Conservation (phyloP, 2,329 filamentous ascomycete genomes). For the Ambrosiella xylebori region DNA sequence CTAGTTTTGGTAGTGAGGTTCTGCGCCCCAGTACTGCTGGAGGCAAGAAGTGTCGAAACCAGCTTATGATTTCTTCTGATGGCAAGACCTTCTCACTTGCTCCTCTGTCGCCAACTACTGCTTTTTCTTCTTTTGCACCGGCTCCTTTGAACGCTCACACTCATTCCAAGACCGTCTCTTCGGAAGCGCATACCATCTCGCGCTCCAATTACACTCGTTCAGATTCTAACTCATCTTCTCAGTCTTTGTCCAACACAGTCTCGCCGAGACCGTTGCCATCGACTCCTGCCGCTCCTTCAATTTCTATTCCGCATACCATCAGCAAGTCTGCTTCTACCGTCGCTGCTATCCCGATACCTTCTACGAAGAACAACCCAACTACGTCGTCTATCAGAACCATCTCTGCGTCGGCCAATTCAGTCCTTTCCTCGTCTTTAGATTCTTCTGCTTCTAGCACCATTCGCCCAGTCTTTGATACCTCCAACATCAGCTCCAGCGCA, state of each 20-base stretch:
- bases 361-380: neutral
- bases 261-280: conserved; percentile 9
- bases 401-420: conserved; percentile 10
- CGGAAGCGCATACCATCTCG: neutral
- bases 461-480: conserved; percentile 11
- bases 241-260: conserved; percentile 3
- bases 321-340: conserved; percentile 6
- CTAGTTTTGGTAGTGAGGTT: conserved; percentile 2
- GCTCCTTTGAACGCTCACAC: conserved; percentile 13
- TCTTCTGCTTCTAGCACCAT: conserved; percentile 12
- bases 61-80: conserved; percentile 36
- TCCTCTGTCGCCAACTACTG: conserved; percentile 18
- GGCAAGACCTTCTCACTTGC: conserved; percentile 37
- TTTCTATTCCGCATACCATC: neutral
- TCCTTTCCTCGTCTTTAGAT: conserved; percentile 10
- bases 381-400: conserved; percentile 10
- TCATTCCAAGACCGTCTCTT: conserved; percentile 3
- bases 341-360: conserved; percentile 5
- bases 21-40: conserved; percentile 9
- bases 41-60: conserved; percentile 20
- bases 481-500: conserved; percentile 9
- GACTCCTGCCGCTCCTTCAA: conserved; percentile 1
- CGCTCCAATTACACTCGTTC: conserved; percentile 7
- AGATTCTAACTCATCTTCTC: conserved; percentile 1
- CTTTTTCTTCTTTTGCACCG: conserved; percentile 13